phyloP scores from a whole-genome alignment of 2,329 filamentous ascomycete species.

The Monosporascus sp. region DNA sequence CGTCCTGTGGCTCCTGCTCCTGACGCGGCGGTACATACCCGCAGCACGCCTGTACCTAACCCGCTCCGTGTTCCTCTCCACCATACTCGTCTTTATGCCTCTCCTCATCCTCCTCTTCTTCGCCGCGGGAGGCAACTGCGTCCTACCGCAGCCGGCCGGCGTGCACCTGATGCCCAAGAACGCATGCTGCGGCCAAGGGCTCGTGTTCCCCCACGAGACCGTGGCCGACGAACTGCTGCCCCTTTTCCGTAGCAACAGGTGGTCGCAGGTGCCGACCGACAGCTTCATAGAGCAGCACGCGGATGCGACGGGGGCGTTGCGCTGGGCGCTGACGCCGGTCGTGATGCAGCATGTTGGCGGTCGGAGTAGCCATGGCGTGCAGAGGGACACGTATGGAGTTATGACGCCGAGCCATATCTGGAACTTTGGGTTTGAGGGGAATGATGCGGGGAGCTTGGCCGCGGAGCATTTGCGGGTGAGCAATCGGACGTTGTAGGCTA shows the following conservation, averaged over 20 bases:
- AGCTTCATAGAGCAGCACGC: constrained; percentile 19
- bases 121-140: constrained; percentile 17
- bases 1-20: constrained; percentile 6
- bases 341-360: constrained; percentile 22
- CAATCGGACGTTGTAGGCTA: neutral
- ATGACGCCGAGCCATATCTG: neutral
- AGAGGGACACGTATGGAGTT: constrained; percentile 1
- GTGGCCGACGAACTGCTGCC: constrained; percentile 16
- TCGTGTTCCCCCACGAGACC: constrained; percentile 15
- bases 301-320: constrained; percentile 9
- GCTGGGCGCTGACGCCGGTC: constrained; percentile 20
- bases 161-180: constrained; percentile 19
- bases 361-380: constrained; percentile 17
- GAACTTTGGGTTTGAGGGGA: neutral
- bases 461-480: neutral
- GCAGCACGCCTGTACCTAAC: constrained; percentile 6
- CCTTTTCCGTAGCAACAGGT: constrained; percentile 12
- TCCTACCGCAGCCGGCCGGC: constrained; percentile 13
- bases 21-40: constrained; percentile 8
- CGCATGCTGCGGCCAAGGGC: constrained; percentile 20
- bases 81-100: constrained; percentile 14
- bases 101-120: constrained; percentile 19
- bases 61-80: constrained; percentile 4
- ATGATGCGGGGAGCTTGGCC: neutral
- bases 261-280: constrained; percentile 14